Base-by-base conservation (phyloP, 495 filamentous ascomycete genomes). In the Glonium stellatum region DNA sequence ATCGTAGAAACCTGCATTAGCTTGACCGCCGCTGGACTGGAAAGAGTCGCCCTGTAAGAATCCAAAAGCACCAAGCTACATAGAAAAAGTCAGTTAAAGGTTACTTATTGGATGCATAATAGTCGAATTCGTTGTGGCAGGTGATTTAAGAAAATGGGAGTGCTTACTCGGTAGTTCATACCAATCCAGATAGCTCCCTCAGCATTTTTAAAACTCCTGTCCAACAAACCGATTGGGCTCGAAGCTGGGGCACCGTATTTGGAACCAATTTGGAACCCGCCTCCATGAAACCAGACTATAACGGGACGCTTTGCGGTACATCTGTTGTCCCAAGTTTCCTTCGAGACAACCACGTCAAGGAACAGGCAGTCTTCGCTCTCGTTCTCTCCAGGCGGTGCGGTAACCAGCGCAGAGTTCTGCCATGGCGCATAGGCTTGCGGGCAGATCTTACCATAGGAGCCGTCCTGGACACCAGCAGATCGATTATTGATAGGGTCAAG, bases 351-450 rank as follows among this genome's bases (percentile, higher is more conserved):
- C 8, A 39, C 36, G 36, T 39, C 36, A 4, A 85, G 71, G 53
- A 82, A 84, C 5, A 84, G 69, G 65, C 82, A 84, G 60, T 85
- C 82, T 67, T 85, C 82, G n/a, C 75, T 76, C 2, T 82, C 82
- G 15, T 8, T 8, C 36, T 8, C 8, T 8, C 21, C 47, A 1
- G 47, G 47, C 11, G 15, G 12, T 15, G 47, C 21, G n/a, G 47
- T 50, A 11, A 18, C n/a, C 12, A 50, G 47, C 1, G n/a, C 2
- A 21, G n/a, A 19, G 15, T 50, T 23, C 22, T 18, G 12, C 47
- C 47, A 50, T 21, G 21, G 21, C n/a, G 47, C 11, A 50, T 50
- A 50, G 3, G 15, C 47, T 21, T 50, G 47, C 11, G 47, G 47
- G 22, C 47, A 50, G 22, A 50, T 15, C 27, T 44, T 59, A 11